Evolutionary conservation across 2,329 filamentous ascomycete genomes (phyloP).

Genomic region (Orbilia blumenaviensis): DNA sequence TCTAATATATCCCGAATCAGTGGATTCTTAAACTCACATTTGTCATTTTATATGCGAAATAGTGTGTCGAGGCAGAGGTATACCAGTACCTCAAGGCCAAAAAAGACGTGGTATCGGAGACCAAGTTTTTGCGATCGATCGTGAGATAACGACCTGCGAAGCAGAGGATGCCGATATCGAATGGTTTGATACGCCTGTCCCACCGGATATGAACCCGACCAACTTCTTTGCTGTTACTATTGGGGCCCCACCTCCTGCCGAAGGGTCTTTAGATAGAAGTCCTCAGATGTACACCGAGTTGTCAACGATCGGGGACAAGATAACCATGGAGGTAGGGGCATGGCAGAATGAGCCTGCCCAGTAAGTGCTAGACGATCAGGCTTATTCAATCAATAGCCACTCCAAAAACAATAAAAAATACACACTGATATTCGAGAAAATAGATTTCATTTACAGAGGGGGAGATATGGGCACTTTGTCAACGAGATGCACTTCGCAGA

Average conservation of each 20-base stretch:
- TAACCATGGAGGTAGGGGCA: not conserved
- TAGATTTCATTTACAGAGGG: not conserved
- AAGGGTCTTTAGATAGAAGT: not conserved
- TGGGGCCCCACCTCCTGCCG: not conserved
- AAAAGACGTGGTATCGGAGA: not conserved
- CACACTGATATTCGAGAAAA: not conserved
- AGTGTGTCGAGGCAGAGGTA: not conserved
- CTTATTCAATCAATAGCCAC: no score
- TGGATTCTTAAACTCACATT: no score
- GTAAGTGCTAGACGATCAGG: not conserved
- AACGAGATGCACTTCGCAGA: not conserved
- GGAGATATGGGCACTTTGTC: not conserved
- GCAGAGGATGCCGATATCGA: not conserved
- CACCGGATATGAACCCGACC: not conserved
- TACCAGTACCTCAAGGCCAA: no score
- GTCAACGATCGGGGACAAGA: not conserved
- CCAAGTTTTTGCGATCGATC: conserved; percentile 9
- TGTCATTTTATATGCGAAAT: no score
- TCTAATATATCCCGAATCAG: not conserved
- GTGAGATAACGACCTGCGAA: not conserved
- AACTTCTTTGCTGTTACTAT: not conserved
- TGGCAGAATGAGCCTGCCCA: not conserved
- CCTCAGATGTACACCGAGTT: not conserved
- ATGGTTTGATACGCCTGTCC: not conserved
- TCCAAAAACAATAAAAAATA: no score